Evolutionary conservation across 345 rosid genomes (phyloP).

Genomic region (Salix exigua): DNA sequence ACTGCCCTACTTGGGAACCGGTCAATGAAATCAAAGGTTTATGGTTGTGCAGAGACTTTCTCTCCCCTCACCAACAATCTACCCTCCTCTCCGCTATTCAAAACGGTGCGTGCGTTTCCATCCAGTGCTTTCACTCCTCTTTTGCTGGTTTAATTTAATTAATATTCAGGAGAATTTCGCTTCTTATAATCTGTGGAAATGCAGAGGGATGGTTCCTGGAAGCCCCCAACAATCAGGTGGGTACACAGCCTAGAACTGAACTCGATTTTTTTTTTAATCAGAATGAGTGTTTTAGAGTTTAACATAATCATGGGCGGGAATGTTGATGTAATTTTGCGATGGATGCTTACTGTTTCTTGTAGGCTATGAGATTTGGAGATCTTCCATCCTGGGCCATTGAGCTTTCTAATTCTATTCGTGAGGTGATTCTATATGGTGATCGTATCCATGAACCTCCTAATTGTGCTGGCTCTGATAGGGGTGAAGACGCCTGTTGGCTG

Average conservation of each 20-base stretch:
- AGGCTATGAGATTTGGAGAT: conserved; percentile 95
- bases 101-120: conserved; percentile 38
- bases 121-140: not conserved
- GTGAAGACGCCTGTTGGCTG: conserved; percentile 23
- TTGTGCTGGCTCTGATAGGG: conserved; percentile 1
- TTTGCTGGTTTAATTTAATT: not conserved
- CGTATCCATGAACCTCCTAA: conserved; percentile 20
- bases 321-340: no score
- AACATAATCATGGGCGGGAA: no score
- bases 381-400: conserved; percentile 74
- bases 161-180: no score
- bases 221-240: conserved; percentile 75
- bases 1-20: conserved; percentile 43
- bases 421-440: conserved; percentile 36
- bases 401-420: conserved; percentile 48
- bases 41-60: conserved; percentile 66
- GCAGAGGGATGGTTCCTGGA: conserved; percentile 84
- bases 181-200: conserved; percentile 7
- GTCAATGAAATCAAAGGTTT: conserved; percentile 53
- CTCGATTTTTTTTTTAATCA: no score
- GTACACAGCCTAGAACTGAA: not conserved
- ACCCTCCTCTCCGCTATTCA: conserved; percentile 52
- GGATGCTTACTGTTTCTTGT: not conserved
- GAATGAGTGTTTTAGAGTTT: no score
- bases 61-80: conserved; percentile 53